These are phyloP conservation scores for Naganishia albida DNA, from an alignment of 1,284 basidiomycete genomes.

Conservation along the genomic window DNA sequence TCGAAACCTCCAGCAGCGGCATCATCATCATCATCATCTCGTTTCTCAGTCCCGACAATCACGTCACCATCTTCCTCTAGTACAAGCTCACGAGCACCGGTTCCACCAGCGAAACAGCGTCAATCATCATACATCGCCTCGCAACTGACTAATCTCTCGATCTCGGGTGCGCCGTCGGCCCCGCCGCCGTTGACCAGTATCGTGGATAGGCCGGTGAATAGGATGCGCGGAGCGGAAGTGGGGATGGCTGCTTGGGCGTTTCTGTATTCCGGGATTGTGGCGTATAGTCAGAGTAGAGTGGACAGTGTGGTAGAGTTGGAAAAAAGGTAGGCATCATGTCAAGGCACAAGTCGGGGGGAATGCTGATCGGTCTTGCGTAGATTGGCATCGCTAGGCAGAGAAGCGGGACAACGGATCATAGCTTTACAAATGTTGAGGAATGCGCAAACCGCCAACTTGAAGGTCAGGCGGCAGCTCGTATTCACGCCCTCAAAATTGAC, in stretches of 20 bases:
- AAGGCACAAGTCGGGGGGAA: not conserved
- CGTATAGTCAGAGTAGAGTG: constrained; percentile 93
- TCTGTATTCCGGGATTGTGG: constrained; percentile 85
- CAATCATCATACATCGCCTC: constrained; percentile 31
- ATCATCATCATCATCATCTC: constrained; percentile 4
- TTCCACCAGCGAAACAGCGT: constrained; percentile 15
- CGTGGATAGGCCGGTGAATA: constrained; percentile 81
- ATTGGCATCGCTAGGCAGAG: constrained; percentile 84
- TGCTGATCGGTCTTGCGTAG: constrained; percentile 55
- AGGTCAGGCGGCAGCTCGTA: constrained; percentile 55
- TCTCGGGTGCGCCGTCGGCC: not conserved
- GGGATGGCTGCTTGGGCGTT: constrained; percentile 80
- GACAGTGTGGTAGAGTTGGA: constrained; percentile 93
- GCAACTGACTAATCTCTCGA: constrained; percentile 23
- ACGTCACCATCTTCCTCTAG: not conserved
- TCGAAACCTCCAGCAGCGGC: not conserved
- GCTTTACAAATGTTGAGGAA: constrained; percentile 50
- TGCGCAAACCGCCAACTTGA: constrained; percentile 47
- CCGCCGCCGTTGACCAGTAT: constrained; percentile 62
- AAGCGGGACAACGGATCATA: constrained; percentile 78
- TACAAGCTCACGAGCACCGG: not conserved
- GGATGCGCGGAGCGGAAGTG: constrained; percentile 76
- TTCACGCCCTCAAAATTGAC: not conserved
- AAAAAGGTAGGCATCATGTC: constrained; percentile 59
- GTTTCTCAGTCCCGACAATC: constrained; percentile 15